Evolutionary conservation across 2,329 filamentous ascomycete species (phyloP).

Genomic region (Sclerotinia borealis): DNA sequence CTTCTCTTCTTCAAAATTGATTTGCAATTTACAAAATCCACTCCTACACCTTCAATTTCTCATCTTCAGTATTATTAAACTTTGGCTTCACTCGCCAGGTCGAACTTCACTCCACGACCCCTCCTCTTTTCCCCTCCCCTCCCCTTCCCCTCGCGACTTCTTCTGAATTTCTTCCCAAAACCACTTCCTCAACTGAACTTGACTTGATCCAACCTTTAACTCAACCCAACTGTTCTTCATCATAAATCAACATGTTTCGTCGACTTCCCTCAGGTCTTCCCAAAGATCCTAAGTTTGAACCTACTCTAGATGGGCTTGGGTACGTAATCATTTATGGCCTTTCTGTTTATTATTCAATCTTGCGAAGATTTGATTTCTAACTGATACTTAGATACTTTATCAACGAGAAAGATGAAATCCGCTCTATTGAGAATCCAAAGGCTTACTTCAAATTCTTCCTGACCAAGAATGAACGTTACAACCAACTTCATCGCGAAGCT

Average conservation of each 20-base stretch:
- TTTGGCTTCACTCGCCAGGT: neutral
- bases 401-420: slow-evolving; percentile 68
- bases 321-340: slow-evolving; percentile 34
- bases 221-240: neutral
- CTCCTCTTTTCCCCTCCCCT: neutral
- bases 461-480: slow-evolving; percentile 68
- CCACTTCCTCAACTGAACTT: neutral
- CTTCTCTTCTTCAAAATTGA: neutral
- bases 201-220: neutral
- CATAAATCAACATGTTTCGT: slow-evolving; percentile 61
- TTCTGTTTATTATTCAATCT: slow-evolving; percentile 4
- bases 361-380: slow-evolving; percentile 9
- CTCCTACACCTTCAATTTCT: neutral
- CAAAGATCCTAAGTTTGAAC: slow-evolving; percentile 59
- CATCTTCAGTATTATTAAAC: neutral
- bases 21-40: neutral
- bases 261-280: slow-evolving; percentile 63
- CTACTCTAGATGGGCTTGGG: slow-evolving; percentile 66
- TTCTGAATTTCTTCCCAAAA: neutral
- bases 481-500: slow-evolving; percentile 66
- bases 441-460: slow-evolving; percentile 69
- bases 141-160: neutral
- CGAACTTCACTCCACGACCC: neutral
- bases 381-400: slow-evolving; percentile 54
- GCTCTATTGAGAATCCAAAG: slow-evolving; percentile 60